phyloP scores from a whole-genome alignment of 139 green algal species.

The Chlorella sp. region DNA sequence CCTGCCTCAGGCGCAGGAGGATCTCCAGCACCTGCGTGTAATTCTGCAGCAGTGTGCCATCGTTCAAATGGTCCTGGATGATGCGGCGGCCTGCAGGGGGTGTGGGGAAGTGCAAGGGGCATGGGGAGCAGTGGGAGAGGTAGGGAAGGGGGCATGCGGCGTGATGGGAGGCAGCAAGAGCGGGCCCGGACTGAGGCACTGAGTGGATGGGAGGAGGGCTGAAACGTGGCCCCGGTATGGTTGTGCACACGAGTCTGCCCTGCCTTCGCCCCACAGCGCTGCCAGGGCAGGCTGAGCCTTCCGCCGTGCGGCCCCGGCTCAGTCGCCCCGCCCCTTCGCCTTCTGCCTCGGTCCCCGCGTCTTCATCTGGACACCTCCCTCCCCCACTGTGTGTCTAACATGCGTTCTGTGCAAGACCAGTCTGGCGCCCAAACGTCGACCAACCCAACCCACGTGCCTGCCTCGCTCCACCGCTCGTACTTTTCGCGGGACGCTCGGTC shows the following conservation, averaged over 20 bases:
- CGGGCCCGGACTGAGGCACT: too few species aligned
- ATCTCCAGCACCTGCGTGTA: conserved; percentile 72
- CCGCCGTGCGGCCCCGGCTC: too few species aligned
- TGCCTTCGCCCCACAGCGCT: too few species aligned
- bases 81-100: conserved; percentile 39
- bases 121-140: neutral
- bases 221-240: too few species aligned
- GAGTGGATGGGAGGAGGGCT: too few species aligned
- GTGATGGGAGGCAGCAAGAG: too few species aligned
- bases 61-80: conserved; percentile 40
- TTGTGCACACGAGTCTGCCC: too few species aligned
- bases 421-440: neutral
- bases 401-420: neutral
- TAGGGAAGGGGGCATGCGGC: neutral
- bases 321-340: neutral
- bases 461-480: conserved; percentile 53
- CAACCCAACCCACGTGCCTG: neutral
- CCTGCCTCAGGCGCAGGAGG: conserved; percentile 63
- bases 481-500: conserved; percentile 34
- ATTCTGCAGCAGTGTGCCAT: conserved; percentile 59
- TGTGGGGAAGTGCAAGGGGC: neutral
- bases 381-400: too few species aligned
- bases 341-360: neutral
- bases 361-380: neutral
- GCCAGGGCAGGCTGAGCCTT: too few species aligned